phyloP scores from a whole-genome alignment of 164 flowering plant genomes.

The Brasenia schreberi region DNA sequence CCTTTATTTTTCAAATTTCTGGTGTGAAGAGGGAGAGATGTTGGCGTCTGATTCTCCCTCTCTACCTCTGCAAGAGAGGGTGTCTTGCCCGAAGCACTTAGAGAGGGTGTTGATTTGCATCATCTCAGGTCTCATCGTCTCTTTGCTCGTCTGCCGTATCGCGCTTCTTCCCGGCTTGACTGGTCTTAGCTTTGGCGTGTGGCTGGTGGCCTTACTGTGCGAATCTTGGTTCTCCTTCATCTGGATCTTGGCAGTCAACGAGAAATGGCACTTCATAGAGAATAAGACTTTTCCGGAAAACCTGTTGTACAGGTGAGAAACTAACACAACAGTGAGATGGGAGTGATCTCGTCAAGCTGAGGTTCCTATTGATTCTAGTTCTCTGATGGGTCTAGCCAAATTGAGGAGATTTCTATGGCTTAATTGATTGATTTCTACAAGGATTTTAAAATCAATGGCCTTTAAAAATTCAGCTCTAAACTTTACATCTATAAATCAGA shows the following conservation, averaged over 20 bases:
- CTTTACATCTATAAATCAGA: too few relatives aligned
- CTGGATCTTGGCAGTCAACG: slow-evolving; percentile 20
- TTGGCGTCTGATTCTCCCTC: too few relatives aligned
- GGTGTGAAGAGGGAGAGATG: too few relatives aligned
- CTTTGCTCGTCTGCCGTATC: slow-evolving; percentile 37
- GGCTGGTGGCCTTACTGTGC: slow-evolving; percentile 38
- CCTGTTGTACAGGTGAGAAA: slow-evolving; percentile 24
- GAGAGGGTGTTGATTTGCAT: too few relatives aligned
- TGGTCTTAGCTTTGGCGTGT: slow-evolving; percentile 4
- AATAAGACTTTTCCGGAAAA: slow-evolving; percentile 30
- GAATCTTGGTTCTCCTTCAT: slow-evolving; percentile 44
- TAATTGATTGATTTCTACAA: not conserved
- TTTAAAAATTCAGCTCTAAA: too few relatives aligned
- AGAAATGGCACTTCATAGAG: slow-evolving; percentile 28
- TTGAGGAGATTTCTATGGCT: not conserved
- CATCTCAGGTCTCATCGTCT: slow-evolving; percentile 28
- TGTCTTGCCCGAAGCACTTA: too few relatives aligned
- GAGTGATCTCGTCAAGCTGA: too few relatives aligned
- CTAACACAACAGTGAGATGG: too few relatives aligned
- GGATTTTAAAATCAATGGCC: too few relatives aligned
- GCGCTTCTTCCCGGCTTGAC: slow-evolving; percentile 13
- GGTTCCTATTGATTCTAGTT: too few relatives aligned
- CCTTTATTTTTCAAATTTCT: too few relatives aligned
- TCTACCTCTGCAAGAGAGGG: too few relatives aligned
- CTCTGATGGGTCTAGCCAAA: not conserved